Conservation (phyloP, 805 yeast genomes). For the Sugiyamaella boreocaroliniensis region DNA sequence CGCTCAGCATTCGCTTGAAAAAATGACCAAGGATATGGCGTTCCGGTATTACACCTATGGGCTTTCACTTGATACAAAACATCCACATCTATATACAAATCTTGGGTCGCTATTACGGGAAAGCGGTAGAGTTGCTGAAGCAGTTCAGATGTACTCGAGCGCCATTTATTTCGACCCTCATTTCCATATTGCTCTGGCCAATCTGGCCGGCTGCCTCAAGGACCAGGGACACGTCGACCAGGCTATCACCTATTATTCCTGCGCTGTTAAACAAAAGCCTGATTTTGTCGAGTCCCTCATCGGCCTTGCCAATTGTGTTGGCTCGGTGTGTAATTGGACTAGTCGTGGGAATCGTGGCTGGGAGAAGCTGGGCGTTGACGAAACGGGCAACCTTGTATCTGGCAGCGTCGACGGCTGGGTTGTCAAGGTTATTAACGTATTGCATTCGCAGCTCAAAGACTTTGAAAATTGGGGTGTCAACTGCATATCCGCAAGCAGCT, state of each 20-base stretch:
- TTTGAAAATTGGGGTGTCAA: conserved; percentile 27
- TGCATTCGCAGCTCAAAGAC: conserved; percentile 22
- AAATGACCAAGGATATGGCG: conserved; percentile 19
- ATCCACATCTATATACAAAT: conserved; percentile 31
- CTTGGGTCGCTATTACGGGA: conserved; percentile 30
- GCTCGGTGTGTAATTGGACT: conserved; percentile 28
- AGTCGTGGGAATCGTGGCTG: conserved; percentile 27
- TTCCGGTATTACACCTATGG: conserved; percentile 27
- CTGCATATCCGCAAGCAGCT: conserved; percentile 9
- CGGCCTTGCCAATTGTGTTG: conserved; percentile 28
- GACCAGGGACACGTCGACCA: conserved; percentile 27
- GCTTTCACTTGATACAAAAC: conserved; percentile 27
- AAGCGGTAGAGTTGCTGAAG: conserved; percentile 25
- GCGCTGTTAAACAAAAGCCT: conserved; percentile 28
- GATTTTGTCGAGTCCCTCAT: conserved; percentile 28
- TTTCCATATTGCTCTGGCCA: conserved; percentile 29
- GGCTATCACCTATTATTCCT: conserved; percentile 26
- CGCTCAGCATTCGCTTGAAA: conserved; percentile 1
- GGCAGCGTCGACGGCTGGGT: conserved; percentile 26
- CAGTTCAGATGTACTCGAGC: conserved; percentile 26
- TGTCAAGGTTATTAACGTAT: conserved; percentile 17
- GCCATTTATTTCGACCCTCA: conserved; percentile 28
- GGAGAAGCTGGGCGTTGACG: conserved; percentile 25
- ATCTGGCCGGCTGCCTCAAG: conserved; percentile 29
- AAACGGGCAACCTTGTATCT: conserved; percentile 18